Percentiles rank a stretch among this genome's conserved stretches.
Evolutionary conservation across 768 basidiomycete genomes (phyloP).

Genomic region (Agrocybe praecox): DNA sequence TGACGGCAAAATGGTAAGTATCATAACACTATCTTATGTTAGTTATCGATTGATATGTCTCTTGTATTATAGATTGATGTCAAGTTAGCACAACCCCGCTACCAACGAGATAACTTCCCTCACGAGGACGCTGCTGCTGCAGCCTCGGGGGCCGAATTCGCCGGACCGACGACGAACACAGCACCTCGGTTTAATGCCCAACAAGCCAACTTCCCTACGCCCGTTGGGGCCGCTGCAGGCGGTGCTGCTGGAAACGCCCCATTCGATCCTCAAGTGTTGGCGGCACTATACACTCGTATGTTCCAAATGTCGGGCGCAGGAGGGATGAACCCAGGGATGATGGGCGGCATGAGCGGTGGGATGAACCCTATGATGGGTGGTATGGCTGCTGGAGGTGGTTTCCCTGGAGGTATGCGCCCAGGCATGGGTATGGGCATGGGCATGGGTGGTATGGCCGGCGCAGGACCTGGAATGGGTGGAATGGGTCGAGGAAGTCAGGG

Average conservation of each 20-base stretch:
- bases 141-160: constrained; percentile 22
- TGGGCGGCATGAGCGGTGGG: constrained; percentile 45
- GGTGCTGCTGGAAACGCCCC: constrained; percentile 48
- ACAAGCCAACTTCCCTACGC: constrained; percentile 15
- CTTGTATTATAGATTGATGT: constrained; percentile 79
- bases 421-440: constrained; percentile 47
- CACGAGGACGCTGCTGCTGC: constrained; percentile 44
- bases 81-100: constrained; percentile 92
- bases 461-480: constrained; percentile 29
- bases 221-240: constrained; percentile 18
- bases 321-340: constrained; percentile 61
- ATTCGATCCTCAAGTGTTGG: constrained; percentile 93
- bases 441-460: constrained; percentile 46
- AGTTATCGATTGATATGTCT: background rate
- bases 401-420: constrained; percentile 27
- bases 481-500: constrained; percentile 46
- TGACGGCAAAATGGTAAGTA: constrained; percentile 89
- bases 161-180: constrained; percentile 5
- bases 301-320: constrained; percentile 77
- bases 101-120: constrained; percentile 67
- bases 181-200: constrained; percentile 13
- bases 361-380: constrained; percentile 42
- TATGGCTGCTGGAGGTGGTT: constrained; percentile 30
- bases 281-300: constrained; percentile 94
- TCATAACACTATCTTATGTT: background rate